phyloP scores from a whole-genome alignment of 2,329 filamentous ascomycete genomes.

The Sporothrix pseudoabietina region DNA sequence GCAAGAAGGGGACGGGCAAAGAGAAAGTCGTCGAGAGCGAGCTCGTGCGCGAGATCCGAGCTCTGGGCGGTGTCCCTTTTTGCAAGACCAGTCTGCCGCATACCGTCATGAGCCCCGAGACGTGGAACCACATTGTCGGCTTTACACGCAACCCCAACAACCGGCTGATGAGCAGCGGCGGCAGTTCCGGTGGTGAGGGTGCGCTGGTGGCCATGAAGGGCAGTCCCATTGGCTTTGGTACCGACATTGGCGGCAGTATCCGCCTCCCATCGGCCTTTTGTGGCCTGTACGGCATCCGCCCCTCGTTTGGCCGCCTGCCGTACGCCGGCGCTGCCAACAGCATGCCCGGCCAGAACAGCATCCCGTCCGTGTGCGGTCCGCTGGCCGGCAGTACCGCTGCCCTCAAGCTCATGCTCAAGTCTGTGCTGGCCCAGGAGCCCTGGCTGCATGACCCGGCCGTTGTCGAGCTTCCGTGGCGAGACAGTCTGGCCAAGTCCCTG shows the following conservation, averaged over 20 bases:
- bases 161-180: slow-evolving; percentile 41
- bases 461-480: slow-evolving; percentile 66
- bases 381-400: slow-evolving; percentile 56
- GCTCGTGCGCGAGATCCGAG: slow-evolving; percentile 38
- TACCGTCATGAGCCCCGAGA: slow-evolving; percentile 39
- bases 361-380: slow-evolving; percentile 62
- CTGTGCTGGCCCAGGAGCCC: slow-evolving; percentile 59
- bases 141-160: slow-evolving; percentile 44
- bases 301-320: slow-evolving; percentile 38
- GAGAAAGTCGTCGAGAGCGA: slow-evolving; percentile 37
- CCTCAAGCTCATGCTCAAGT: slow-evolving; percentile 55
- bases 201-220: slow-evolving; percentile 43
- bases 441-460: slow-evolving; percentile 69
- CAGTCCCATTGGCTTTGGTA: slow-evolving; percentile 43
- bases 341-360: slow-evolving; percentile 59
- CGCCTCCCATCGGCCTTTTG: slow-evolving; percentile 41
- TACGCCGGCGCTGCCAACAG: slow-evolving; percentile 36
- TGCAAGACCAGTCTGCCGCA: slow-evolving; percentile 41
- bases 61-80: slow-evolving; percentile 39
- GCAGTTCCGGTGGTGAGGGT: slow-evolving; percentile 46
- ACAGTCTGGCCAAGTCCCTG: slow-evolving; percentile 40
- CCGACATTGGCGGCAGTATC: slow-evolving; percentile 40
- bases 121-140: slow-evolving; percentile 44
- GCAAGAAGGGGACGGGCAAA: slow-evolving; percentile 30
- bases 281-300: slow-evolving; percentile 40